phyloP scores from a whole-genome alignment of 495 filamentous ascomycete genomes.

The Penicillium turbatum region DNA sequence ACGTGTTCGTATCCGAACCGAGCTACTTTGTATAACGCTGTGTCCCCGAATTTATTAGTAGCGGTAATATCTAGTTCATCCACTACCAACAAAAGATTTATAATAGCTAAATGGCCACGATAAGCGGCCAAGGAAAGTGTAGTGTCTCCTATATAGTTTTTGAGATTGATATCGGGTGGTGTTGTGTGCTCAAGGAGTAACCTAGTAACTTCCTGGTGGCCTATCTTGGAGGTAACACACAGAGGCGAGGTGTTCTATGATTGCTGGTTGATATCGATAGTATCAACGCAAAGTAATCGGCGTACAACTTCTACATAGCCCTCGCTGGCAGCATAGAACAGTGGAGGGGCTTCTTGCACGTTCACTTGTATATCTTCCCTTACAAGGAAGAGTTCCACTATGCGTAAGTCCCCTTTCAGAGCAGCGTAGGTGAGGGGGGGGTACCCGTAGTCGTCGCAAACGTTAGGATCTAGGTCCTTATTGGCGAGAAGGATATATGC shows the following conservation, averaged over 20 bases:
- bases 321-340: constrained; percentile 7
- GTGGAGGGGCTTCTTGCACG: not conserved
- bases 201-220: constrained; percentile 5
- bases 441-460: not conserved
- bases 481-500: not conserved
- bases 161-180: constrained; percentile 5
- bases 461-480: constrained; percentile 5
- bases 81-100: constrained; percentile 5
- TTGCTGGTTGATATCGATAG: constrained; percentile 2
- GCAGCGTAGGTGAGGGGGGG: constrained; percentile 4
- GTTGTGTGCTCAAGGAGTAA: constrained; percentile 4
- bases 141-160: constrained; percentile 5
- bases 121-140: constrained; percentile 8
- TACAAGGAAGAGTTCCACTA: constrained; percentile 6
- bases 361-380: constrained; percentile 11
- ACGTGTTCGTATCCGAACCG: constrained; percentile 4
- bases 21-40: constrained; percentile 9
- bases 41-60: constrained; percentile 2
- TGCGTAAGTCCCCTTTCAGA: constrained; percentile 3
- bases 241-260: constrained; percentile 4
- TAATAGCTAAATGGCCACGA: not conserved
- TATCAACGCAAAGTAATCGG: constrained; percentile 7
- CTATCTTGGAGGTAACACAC: constrained; percentile 3
- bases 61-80: constrained; percentile 6
- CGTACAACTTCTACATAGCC: constrained; percentile 7